Conservation (phyloP, 2,329 filamentous ascomycete genomes). For the Aspergillus tanneri region DNA sequence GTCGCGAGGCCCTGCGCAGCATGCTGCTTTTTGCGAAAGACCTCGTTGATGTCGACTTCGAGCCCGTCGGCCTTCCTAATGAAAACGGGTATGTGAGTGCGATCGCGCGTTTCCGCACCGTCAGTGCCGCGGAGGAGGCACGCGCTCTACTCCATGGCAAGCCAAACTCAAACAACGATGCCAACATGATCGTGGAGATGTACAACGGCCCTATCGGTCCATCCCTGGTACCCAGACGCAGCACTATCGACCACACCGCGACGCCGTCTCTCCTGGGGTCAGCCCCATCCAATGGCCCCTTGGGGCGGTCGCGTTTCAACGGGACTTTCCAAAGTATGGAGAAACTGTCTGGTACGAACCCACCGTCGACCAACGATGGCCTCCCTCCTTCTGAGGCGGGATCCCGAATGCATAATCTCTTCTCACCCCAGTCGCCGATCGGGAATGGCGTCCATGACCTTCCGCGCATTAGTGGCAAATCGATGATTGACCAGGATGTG, state of each 20-base stretch:
- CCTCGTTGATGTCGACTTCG: slow-evolving; percentile 58
- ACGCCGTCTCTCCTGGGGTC: slow-evolving; percentile 34
- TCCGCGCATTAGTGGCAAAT: slow-evolving; percentile 57
- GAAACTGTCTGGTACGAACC: slow-evolving; percentile 52
- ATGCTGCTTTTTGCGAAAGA: slow-evolving; percentile 67
- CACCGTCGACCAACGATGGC: slow-evolving; percentile 50
- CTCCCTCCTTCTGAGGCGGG: slow-evolving; percentile 52
- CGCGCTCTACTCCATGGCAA: slow-evolving; percentile 61
- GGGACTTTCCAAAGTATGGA: slow-evolving; percentile 61
- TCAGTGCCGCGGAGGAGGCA: slow-evolving; percentile 60
- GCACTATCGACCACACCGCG: slow-evolving; percentile 54
- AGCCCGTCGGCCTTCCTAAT: slow-evolving; percentile 55
- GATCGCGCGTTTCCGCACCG: slow-evolving; percentile 58
- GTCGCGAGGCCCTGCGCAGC: slow-evolving; percentile 58
- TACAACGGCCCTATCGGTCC: slow-evolving; percentile 43
- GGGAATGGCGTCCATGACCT: slow-evolving; percentile 55
- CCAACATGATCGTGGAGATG: slow-evolving; percentile 58
- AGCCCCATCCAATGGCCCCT: slow-evolving; percentile 39
- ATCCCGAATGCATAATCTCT: slow-evolving; percentile 55
- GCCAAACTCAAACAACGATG: slow-evolving; percentile 60
- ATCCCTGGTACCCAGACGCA: slow-evolving; percentile 43
- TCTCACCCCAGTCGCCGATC: slow-evolving; percentile 61
- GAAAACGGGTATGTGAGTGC: slow-evolving; percentile 59
- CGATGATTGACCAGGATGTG: slow-evolving; percentile 62
- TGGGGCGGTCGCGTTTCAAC: slow-evolving; percentile 58